A percentile compares a stretch with the other conserved stretches of the same genome.
These are phyloP conservation scores for Pseudocercospora musae DNA, from an alignment of 2,329 filamentous ascomycete genomes.

Conservation along the genomic window DNA sequence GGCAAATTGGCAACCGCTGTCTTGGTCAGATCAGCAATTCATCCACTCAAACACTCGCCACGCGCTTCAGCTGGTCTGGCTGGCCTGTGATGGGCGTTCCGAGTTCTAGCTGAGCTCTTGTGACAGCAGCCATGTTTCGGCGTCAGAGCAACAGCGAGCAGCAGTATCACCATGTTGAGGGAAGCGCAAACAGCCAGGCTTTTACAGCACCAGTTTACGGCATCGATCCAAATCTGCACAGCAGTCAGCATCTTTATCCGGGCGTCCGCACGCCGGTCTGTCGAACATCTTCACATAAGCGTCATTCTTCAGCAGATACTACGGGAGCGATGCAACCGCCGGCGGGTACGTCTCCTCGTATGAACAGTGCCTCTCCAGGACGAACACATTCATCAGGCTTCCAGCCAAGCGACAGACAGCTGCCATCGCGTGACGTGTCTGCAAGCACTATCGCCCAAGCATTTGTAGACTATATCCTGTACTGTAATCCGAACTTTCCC, in stretches of 20 bases:
- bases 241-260: slow-evolving; percentile 22
- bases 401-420: slow-evolving; percentile 47
- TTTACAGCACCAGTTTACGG: slow-evolving; percentile 28
- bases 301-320: slow-evolving; percentile 17
- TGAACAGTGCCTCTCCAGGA: slow-evolving; percentile 19
- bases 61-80: neutral
- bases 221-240: slow-evolving; percentile 25
- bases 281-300: slow-evolving; percentile 12
- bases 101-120: neutral
- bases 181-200: slow-evolving; percentile 18
- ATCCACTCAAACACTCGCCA: neutral
- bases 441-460: slow-evolving; percentile 73
- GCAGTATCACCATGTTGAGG: slow-evolving; percentile 23
- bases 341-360: slow-evolving; percentile 20
- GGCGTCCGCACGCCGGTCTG: neutral
- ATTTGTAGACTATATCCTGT: slow-evolving; percentile 80
- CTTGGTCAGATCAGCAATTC: neutral
- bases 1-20: neutral
- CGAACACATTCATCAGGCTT: slow-evolving; percentile 20
- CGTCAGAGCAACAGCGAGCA: slow-evolving; percentile 24
- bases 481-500: slow-evolving; percentile 82
- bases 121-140: slow-evolving; percentile 22
- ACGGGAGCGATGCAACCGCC: slow-evolving; percentile 26
- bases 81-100: neutral
- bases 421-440: slow-evolving; percentile 68